Conservation (phyloP, 345 rosid species). For the Mercurialis annua region DNA sequence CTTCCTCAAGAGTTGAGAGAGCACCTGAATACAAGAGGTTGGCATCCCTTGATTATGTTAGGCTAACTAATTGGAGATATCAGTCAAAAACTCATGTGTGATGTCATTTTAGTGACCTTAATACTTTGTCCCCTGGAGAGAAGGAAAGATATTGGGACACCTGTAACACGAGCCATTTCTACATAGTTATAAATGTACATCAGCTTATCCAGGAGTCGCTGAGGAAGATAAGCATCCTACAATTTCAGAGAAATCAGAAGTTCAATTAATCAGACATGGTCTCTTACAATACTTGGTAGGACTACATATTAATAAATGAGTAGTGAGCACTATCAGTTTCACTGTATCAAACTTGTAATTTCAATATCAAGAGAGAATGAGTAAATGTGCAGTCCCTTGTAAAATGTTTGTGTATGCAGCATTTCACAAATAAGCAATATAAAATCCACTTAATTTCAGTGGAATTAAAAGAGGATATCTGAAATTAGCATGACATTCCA, state of each 20-base stretch:
- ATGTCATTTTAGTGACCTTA: conserved; percentile 45
- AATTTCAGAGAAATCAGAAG: conserved; percentile 22
- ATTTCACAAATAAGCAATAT: not conserved
- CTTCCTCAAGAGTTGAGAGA: conserved; percentile 96
- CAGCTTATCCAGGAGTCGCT: conserved; percentile 88
- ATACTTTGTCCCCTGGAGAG: conserved; percentile 99
- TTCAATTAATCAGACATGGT: conserved; percentile 5
- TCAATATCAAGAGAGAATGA: conserved; percentile 4
- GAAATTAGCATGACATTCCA: not conserved
- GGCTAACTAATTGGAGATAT: not conserved
- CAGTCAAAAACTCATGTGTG: conserved; percentile 10
- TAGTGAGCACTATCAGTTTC: not conserved
- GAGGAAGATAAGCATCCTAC: conserved; percentile 99
- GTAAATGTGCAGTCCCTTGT: not conserved
- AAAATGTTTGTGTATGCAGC: not conserved
- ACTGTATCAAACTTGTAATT: not conserved
- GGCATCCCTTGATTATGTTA: conserved; percentile 12
- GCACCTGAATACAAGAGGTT: conserved; percentile 49
- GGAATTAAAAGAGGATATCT: not conserved
- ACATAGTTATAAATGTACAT: conserved; percentile 93
- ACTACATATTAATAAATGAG: not conserved
- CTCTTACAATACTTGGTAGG: not conserved
- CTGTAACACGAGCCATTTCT: conserved; percentile 99
- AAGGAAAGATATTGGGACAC: conserved; percentile 95
- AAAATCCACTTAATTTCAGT: not conserved